These are phyloP conservation scores for Paramecium sexaurelia DNA, from an alignment of 73 alveolate species.

Conservation along the genomic window DNA sequence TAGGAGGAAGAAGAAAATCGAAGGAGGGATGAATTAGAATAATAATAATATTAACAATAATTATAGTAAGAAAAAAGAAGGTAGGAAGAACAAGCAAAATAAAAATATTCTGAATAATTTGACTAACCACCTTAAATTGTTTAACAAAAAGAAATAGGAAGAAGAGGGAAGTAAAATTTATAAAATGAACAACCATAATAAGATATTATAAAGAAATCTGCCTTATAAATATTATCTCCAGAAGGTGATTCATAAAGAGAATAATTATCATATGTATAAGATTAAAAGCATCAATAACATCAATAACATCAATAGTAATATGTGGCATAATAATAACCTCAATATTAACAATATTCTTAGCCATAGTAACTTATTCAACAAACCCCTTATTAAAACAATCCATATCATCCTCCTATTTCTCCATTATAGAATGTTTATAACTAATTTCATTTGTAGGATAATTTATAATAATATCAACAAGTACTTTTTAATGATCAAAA, in stretches of 20 bases:
- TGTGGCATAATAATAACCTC: not conserved
- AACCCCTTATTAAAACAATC: not conserved
- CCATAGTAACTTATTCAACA: not conserved
- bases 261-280: not conserved
- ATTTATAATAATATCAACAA: not conserved
- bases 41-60: not conserved
- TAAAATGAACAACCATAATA: not conserved
- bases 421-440: not conserved
- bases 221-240: not conserved
- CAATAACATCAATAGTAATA: not conserved
- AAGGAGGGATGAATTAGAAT: conserved; percentile 36
- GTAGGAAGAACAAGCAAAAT: not conserved
- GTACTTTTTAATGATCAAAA: not conserved
- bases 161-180: not conserved
- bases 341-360: not conserved
- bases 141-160: conserved; percentile 3
- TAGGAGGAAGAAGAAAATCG: conserved; percentile 6
- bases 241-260: not conserved
- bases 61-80: not conserved
- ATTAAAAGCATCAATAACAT: not conserved
- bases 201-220: conserved; percentile 28
- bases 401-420: not conserved
- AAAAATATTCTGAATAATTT: not conserved
- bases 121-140: not conserved
- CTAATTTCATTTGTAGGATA: not conserved